These are phyloP conservation scores for Syzygium syzygioides DNA, from an alignment of 441 rosid species.

Conservation along the genomic window DNA sequence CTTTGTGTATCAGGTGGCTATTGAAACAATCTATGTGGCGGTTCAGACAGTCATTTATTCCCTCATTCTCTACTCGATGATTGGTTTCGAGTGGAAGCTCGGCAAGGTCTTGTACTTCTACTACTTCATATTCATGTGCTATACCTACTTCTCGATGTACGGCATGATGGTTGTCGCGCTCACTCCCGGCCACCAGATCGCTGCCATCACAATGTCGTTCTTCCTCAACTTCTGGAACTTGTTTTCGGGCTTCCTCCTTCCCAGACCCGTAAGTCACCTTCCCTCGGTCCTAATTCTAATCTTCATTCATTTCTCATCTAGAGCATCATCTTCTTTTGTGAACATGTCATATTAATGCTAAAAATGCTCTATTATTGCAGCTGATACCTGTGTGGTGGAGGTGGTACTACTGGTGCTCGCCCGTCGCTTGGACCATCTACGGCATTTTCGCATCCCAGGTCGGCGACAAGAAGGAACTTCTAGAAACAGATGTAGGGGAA, in stretches of 20 bases:
- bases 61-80: neutral
- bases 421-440: constrained; percentile 21
- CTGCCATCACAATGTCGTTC: neutral
- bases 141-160: neutral
- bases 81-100: neutral
- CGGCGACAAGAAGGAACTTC: constrained; percentile 3
- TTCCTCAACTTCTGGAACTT: constrained; percentile 1
- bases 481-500: neutral
- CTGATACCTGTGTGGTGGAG: constrained; percentile 9
- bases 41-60: neutral
- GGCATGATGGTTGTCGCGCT: neutral
- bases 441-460: constrained; percentile 18
- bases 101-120: neutral
- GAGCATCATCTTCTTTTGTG: neutral
- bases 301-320: neutral
- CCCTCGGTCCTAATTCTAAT: neutral
- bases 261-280: neutral
- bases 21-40: constrained; percentile 1
- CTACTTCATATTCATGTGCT: constrained; percentile 7
- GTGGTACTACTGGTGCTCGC: constrained; percentile 16
- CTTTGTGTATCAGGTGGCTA: neutral
- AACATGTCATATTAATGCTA: neutral
- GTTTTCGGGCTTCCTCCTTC: neutral
- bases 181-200: neutral
- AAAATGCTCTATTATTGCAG: neutral